phyloP scores from a whole-genome alignment of 2,329 filamentous ascomycete genomes.

The Arthrobotrys musiformis region DNA sequence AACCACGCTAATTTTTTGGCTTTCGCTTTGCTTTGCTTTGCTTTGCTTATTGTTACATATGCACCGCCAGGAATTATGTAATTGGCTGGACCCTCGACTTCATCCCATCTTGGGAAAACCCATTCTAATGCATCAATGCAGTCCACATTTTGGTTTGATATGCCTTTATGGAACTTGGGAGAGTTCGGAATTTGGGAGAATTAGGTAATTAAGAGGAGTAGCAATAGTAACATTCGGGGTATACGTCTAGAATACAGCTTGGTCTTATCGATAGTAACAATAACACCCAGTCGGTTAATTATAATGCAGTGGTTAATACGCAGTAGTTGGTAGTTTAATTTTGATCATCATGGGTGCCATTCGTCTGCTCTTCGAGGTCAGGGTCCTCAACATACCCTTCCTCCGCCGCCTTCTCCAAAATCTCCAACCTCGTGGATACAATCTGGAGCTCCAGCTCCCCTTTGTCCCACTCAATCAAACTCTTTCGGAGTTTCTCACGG shows the following conservation, averaged over 20 bases:
- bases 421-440: slow-evolving; percentile 57
- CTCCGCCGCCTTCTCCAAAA: slow-evolving; percentile 56
- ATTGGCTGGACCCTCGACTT: not conserved
- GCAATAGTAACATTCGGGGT: no score
- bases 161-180: no score
- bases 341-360: slow-evolving; percentile 33
- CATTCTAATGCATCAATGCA: no score
- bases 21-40: no score
- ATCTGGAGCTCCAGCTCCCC: slow-evolving; percentile 58
- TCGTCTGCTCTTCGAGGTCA: slow-evolving; percentile 37
- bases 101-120: not conserved
- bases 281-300: no score
- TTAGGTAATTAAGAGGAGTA: no score
- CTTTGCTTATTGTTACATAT: not conserved
- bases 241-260: no score
- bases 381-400: slow-evolving; percentile 42
- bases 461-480: slow-evolving; percentile 59
- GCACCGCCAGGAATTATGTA: not conserved
- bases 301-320: not conserved
- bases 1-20: slow-evolving; percentile 26
- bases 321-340: not conserved
- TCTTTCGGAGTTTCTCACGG: slow-evolving; percentile 59
- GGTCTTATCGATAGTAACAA: no score
- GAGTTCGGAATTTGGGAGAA: no score
- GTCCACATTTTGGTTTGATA: no score